phyloP scores from a whole-genome alignment of 495 filamentous ascomycete species.

The Trichoderma asperelloides region DNA sequence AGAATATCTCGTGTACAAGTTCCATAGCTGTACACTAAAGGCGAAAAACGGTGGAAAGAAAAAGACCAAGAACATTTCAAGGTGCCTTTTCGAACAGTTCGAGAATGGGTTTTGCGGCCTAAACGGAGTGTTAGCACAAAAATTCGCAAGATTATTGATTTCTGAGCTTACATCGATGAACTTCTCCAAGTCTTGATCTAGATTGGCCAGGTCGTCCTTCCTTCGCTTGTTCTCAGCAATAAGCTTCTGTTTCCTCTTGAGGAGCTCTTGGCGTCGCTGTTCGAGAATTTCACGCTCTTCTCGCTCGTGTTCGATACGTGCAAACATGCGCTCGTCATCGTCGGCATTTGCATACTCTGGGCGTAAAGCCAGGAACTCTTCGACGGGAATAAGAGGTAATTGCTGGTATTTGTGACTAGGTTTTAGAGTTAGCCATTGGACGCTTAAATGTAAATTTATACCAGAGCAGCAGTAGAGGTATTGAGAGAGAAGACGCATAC shows the following conservation, averaged over 20 bases:
- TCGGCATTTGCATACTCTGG: slow-evolving; percentile 63
- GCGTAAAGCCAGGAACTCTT: slow-evolving; percentile 70
- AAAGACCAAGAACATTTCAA: slow-evolving; percentile 17
- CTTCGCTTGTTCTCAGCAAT: slow-evolving; percentile 93
- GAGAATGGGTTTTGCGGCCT: slow-evolving; percentile 81
- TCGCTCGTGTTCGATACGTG: slow-evolving; percentile 86
- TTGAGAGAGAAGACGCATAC: slow-evolving; percentile 32
- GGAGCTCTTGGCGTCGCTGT: slow-evolving; percentile 71
- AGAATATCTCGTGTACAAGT: neutral
- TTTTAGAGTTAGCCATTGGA: neutral
- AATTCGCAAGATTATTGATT: neutral
- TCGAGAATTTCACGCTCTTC: slow-evolving; percentile 79
- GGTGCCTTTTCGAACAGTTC: slow-evolving; percentile 70
- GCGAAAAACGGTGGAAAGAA: neutral
- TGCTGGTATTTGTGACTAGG: slow-evolving; percentile 76
- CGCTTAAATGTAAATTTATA: neutral
- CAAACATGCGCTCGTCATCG: slow-evolving; percentile 77
- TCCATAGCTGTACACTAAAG: neutral
- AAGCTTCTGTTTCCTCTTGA: slow-evolving; percentile 84
- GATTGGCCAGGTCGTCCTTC: slow-evolving; percentile 80
- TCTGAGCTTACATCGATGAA: slow-evolving; percentile 61
- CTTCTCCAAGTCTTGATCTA: slow-evolving; percentile 83
- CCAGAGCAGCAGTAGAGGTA: too few species aligned
- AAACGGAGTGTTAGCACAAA: slow-evolving; percentile 10
- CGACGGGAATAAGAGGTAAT: slow-evolving; percentile 73